Evolutionary conservation across 345 rosid species (phyloP), one percentile per base, ranked within the genome.

Genomic region (Populus ilicifolia): DNA sequence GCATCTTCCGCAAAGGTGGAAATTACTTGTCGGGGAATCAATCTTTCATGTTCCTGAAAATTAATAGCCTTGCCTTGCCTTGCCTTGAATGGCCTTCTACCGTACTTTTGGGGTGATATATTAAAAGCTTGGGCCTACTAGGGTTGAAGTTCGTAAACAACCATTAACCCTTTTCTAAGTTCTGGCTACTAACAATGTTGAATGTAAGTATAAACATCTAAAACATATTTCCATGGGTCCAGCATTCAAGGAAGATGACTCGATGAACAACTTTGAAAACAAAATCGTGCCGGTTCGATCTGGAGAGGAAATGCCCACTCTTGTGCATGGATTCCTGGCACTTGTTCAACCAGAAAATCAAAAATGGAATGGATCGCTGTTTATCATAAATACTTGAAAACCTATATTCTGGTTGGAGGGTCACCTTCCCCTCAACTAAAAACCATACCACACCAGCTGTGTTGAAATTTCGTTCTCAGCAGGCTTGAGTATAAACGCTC

Each of bases 361-460:
- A 46, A 33, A 12, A 73, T 1, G 4, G 30, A 73, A 25, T 50
- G 33, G 38, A 44, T 44, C 43, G 4, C 46, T 69, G 59, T 48
- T 75, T 52, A 56, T 70, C 72, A 30, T 21, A 23, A 50, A 50
- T 46, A 67, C 12, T 38, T 6, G 7, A 23, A 39, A 5, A 50
- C 21, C 21, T 50, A 50, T 5, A 17, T 50, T 63, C 20, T 78
- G 76, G 87, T 81, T 79, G 83, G 75, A 65, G 54, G 71, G 84
- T 82, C 78, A 82, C 67, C 75, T 27, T n/a, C 62, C 67, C 70
- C 70, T 44, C 70, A 77, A 75, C 80, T 43, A 75, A 27, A 50
- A 64, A 46, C 16, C 0, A 46, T 6, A 46, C 18, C 18, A 14
- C 71, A 70, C 80, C 82, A 69, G 65, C 79, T 33, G 1, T 70